These are phyloP conservation scores for Pouteria glomerata DNA, from an alignment of 148 eudicot genomes.

Conservation along the genomic window DNA sequence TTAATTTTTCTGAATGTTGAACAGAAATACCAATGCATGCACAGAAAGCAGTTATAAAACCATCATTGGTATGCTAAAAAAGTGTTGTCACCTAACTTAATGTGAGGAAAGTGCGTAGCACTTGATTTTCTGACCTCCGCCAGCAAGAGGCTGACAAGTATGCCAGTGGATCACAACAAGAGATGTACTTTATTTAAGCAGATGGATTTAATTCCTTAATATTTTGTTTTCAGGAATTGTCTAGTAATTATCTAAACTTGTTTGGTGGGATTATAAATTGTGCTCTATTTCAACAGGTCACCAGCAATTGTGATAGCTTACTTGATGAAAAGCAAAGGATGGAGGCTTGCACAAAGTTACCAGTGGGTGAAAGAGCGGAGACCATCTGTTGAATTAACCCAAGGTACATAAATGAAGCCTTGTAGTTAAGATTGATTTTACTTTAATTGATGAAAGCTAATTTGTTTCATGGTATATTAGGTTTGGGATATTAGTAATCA, in stretches of 20 bases:
- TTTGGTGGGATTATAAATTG: neutral
- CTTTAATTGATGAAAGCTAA: slow-evolving; percentile 7
- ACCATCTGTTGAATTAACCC: slow-evolving; percentile 60
- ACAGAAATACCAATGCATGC: too few relatives aligned
- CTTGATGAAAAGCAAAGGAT: slow-evolving; percentile 90
- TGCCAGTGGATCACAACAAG: neutral
- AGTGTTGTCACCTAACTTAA: neutral
- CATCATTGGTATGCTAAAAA: neutral
- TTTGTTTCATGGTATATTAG: slow-evolving; percentile 3
- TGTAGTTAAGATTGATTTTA: too few relatives aligned
- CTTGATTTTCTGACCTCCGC: too few relatives aligned
- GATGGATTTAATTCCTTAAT: neutral
- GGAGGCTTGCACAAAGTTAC: slow-evolving; percentile 85
- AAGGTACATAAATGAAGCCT: slow-evolving; percentile 38
- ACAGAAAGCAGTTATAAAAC: neutral
- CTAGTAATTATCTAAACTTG: too few relatives aligned
- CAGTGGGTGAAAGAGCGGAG: slow-evolving; percentile 96
- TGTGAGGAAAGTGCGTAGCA: too few relatives aligned
- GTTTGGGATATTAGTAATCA: too few relatives aligned
- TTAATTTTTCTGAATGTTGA: neutral
- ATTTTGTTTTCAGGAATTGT: too few relatives aligned
- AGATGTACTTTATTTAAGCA: neutral
- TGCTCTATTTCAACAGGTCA: slow-evolving; percentile 44
- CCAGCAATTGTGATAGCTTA: slow-evolving; percentile 92
- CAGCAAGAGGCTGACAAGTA: neutral